Percentiles rank a stretch among this genome's conserved stretches.
These are phyloP conservation scores for Epichloe amarillans DNA, from an alignment of 2,329 filamentous ascomycete species.

Conservation along the genomic window DNA sequence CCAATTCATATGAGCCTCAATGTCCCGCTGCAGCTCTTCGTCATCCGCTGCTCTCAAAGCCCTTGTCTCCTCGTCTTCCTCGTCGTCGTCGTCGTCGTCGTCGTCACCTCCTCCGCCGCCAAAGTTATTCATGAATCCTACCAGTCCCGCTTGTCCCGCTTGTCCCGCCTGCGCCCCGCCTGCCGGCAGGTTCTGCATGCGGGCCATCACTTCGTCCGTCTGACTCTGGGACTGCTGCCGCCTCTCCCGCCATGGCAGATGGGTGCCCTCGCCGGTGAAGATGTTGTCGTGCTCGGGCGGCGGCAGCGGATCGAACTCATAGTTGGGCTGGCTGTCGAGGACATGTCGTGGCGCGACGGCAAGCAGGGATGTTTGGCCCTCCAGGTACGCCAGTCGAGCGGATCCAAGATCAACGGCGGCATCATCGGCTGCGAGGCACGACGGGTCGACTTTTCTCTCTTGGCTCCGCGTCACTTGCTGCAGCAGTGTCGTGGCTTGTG, in stretches of 20 bases:
- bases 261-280: conserved; percentile 31
- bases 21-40: conserved; percentile 19
- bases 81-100: conserved; percentile 10
- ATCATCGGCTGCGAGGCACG: conserved; percentile 25
- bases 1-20: conserved; percentile 15
- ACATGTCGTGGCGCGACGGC: conserved; percentile 52
- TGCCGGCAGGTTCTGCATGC: conserved; percentile 16
- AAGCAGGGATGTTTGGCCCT: conserved; percentile 60
- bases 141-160: neutral
- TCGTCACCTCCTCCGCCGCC: neutral
- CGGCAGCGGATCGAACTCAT: conserved; percentile 72
- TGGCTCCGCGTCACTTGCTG: conserved; percentile 52
- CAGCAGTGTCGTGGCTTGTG: conserved; percentile 55
- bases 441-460: conserved; percentile 28
- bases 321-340: conserved; percentile 51
- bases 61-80: conserved; percentile 15
- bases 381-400: conserved; percentile 66
- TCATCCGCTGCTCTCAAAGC: conserved; percentile 16
- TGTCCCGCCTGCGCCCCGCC: neutral
- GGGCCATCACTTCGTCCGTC: conserved; percentile 12
- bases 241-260: conserved; percentile 27
- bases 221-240: neutral
- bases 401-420: conserved; percentile 33
- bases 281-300: conserved; percentile 45
- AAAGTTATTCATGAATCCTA: neutral